Evolutionary conservation across 257 asterid species (phyloP).

Genomic region (Solanum okadae): DNA sequence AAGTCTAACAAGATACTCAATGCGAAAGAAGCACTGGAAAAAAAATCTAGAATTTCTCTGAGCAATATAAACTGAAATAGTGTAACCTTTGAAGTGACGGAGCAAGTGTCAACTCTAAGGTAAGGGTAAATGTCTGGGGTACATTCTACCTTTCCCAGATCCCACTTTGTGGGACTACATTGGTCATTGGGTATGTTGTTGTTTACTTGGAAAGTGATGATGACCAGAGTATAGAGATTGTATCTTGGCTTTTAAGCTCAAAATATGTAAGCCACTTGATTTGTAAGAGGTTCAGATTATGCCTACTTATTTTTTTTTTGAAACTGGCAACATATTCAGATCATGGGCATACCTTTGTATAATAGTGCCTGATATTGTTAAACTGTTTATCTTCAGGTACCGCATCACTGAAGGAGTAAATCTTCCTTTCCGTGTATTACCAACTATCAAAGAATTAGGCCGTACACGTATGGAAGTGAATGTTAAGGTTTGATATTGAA

Average conservation of each 20-base stretch:
- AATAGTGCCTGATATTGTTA: background rate
- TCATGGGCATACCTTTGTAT: background rate
- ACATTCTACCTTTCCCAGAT: background rate
- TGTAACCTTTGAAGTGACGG: background rate
- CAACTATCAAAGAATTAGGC: conserved; percentile 98
- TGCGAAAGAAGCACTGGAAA: background rate
- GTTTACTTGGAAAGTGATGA: background rate
- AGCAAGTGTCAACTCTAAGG: background rate
- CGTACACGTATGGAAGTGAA: conserved; percentile 99
- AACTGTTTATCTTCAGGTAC: conserved; percentile 43
- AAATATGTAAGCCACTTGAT: background rate
- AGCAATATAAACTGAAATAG: background rate
- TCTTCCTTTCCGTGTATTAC: conserved; percentile 96
- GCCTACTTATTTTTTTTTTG: background rate
- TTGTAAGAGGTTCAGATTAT: background rate
- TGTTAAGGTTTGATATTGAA: conserved; percentile 63
- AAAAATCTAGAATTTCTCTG: background rate
- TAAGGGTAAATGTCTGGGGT: background rate
- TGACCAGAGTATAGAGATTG: background rate
- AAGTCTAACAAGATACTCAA: background rate
- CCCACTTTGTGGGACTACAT: background rate
- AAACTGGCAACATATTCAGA: background rate
- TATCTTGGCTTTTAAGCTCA: background rate
- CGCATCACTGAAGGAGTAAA: conserved; percentile 99
- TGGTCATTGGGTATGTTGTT: background rate